Evolutionary conservation across 352 stramenopile species (phyloP), one percentile per base, ranked within the genome.

Genomic region (Phytophthora colocasiae): DNA sequence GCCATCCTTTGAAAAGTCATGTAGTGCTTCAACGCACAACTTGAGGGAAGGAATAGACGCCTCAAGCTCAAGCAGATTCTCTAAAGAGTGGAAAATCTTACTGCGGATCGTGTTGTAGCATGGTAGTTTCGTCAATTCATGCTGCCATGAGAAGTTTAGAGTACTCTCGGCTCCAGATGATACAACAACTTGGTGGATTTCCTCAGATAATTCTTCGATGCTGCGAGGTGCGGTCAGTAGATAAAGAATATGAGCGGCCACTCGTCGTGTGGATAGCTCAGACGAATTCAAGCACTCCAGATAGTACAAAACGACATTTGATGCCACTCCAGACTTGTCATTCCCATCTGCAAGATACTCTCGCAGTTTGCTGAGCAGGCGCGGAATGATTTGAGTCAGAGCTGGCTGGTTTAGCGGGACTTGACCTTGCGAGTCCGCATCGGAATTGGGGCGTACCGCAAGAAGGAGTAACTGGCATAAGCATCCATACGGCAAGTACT

Each of bases 401-500:
- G 71, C 63, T 63, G 72, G 71, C 27, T 77, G 60, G 29, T 77
- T 79, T 26, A 77, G 47, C 5, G 65, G 60, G 6, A 19, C 46
- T 63, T 78, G 70, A 14, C 22, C 50, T 51, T 50, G 66, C 26
- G 36, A 63, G 24, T 50, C 47, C n/a, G 22, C n/a, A 22, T 3
- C 60, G 27, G 24, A 63, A 19, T 54, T 60, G 11, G 64, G 55
- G 2, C 77, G 73, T 32, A 82, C 61, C 9, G 87, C 83, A 2
- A 95, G 71, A 31, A 96, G 58, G 8, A 96, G 58, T 11, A 96
- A 58, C n/a, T 93, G 80, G 36, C 88, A 95, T 8, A 95, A 71
- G 44, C 86, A 96, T 2, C 79, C 75, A 34, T 89, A 79, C 4
- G 88, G 88, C 0, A 96, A 73, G 44, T 96, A 95, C 59, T 92